Conservation (phyloP, 805 yeast species). For the Schizosaccharomyces octosporus region DNA sequence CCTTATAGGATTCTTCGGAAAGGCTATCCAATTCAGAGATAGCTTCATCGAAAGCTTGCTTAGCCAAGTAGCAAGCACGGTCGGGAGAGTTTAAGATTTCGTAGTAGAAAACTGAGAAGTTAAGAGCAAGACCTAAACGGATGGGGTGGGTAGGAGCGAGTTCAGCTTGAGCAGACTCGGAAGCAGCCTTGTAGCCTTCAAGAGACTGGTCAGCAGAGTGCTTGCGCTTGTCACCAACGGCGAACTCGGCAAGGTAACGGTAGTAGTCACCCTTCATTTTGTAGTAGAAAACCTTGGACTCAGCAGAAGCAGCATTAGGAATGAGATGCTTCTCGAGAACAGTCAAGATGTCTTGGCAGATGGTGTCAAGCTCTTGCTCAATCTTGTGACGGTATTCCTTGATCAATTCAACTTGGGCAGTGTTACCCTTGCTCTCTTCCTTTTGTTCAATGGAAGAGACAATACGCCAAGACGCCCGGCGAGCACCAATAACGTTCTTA, state of each 20-base stretch:
- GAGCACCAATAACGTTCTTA: conserved; percentile 95
- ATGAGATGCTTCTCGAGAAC: conserved; percentile 78
- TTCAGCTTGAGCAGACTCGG: conserved; percentile 94
- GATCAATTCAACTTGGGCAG: conserved; percentile 62
- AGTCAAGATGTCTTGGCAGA: conserved; percentile 78
- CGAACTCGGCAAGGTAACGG: conserved; percentile 96
- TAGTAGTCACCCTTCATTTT: conserved; percentile 99
- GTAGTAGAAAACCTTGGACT: conserved; percentile 92
- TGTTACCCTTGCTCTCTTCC: conserved; percentile 91
- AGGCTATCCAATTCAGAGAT: conserved; percentile 83
- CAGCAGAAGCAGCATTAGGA: conserved; percentile 90
- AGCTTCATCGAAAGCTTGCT: conserved; percentile 88
- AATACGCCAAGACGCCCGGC: conserved; percentile 99
- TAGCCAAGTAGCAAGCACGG: conserved; percentile 85
- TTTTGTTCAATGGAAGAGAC: conserved; percentile 96
- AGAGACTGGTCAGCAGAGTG: conserved; percentile 84
- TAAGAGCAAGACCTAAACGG: conserved; percentile 85
- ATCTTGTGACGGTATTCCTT: conserved; percentile 90
- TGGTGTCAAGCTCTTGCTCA: conserved; percentile 78
- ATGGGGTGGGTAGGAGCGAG: conserved; percentile 98
- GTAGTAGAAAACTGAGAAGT: conserved; percentile 80
- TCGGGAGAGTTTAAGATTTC: conserved; percentile 85
- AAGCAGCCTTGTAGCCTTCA: conserved; percentile 87
- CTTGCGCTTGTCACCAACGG: conserved; percentile 76
- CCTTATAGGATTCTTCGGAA: conserved; percentile 83